A percentile compares a stretch with the other conserved stretches of the same genome.
Conservation (phyloP, 139 green algal species). For the Chlorokybus atmophyticus region DNA sequence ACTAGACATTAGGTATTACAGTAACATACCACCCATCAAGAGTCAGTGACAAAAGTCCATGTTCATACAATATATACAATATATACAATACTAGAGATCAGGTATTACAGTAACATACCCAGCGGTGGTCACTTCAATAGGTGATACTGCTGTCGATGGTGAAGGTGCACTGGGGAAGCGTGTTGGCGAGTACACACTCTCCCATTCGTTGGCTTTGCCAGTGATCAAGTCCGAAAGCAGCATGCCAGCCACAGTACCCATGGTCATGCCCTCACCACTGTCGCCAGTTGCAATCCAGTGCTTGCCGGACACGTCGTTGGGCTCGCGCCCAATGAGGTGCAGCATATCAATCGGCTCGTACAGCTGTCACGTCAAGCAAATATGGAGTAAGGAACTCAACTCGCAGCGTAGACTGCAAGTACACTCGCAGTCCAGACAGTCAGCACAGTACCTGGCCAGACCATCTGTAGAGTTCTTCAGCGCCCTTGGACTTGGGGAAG, state of each 20-base stretch:
- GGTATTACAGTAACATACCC: no score
- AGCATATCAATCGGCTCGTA: constrained; percentile 45
- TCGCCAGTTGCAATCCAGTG: no score
- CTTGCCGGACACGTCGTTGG: no score
- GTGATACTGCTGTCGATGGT: no score
- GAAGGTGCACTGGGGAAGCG: no score
- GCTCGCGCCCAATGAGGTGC: no score
- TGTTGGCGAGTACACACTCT: constrained; percentile 21
- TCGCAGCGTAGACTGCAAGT: background rate
- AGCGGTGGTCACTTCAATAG: no score
- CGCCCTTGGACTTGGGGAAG: constrained; percentile 30
- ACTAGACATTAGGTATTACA: no score
- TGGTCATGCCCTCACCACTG: constrained; percentile 53
- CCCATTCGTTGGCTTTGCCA: constrained; percentile 26
- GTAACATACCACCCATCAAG: no score
- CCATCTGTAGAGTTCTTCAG: constrained; percentile 38
- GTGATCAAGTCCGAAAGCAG: constrained; percentile 39
- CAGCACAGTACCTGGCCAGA: constrained; percentile 31
- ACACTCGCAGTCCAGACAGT: background rate
- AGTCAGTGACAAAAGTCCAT: no score
- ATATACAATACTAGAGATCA: no score
- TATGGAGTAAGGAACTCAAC: background rate
- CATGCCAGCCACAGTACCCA: constrained; percentile 37
- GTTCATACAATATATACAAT: no score
- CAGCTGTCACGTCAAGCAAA: constrained; percentile 29